Percentiles rank a stretch among this genome's conserved stretches.
Conservation (phyloP, 2,329 filamentous ascomycete species). For the Xylaria sp. region DNA sequence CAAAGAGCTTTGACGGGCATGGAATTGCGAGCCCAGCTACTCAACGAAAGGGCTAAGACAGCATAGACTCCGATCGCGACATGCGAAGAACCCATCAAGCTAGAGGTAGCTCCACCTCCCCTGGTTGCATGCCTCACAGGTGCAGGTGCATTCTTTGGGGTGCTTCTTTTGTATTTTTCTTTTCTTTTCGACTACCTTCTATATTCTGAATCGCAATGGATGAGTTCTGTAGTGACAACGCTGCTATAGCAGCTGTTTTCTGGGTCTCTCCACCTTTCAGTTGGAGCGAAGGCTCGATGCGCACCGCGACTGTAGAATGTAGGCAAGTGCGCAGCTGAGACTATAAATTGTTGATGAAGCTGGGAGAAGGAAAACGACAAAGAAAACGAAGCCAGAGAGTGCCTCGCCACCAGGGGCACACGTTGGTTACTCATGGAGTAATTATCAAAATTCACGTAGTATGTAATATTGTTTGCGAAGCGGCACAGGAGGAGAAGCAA, state of each 20-base stretch:
- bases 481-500: slow-evolving; percentile 6
- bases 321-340: slow-evolving; percentile 14
- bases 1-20: slow-evolving; percentile 9
- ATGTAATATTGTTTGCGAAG: not conserved
- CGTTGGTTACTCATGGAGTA: slow-evolving; percentile 9
- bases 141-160: slow-evolving; percentile 28
- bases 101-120: slow-evolving; percentile 20
- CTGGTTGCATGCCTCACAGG: slow-evolving; percentile 23
- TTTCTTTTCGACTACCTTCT: slow-evolving; percentile 42
- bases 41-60: slow-evolving; percentile 18
- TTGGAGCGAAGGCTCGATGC: slow-evolving; percentile 14
- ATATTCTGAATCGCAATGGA: slow-evolving; percentile 43
- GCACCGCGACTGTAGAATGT: slow-evolving; percentile 28
- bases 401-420: not conserved
- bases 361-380: slow-evolving; percentile 5
- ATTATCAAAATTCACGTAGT: not conserved
- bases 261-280: slow-evolving; percentile 2
- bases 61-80: slow-evolving; percentile 19
- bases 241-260: slow-evolving; percentile 17
- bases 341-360: slow-evolving; percentile 6
- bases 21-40: slow-evolving; percentile 10
- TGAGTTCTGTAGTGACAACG: slow-evolving; percentile 34
- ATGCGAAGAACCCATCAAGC: slow-evolving; percentile 21
- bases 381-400: not conserved
- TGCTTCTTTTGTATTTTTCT: slow-evolving; percentile 39